These are phyloP conservation scores for Sporisorium reilianum DNA, from an alignment of 1,284 basidiomycete genomes.

Conservation along the genomic window DNA sequence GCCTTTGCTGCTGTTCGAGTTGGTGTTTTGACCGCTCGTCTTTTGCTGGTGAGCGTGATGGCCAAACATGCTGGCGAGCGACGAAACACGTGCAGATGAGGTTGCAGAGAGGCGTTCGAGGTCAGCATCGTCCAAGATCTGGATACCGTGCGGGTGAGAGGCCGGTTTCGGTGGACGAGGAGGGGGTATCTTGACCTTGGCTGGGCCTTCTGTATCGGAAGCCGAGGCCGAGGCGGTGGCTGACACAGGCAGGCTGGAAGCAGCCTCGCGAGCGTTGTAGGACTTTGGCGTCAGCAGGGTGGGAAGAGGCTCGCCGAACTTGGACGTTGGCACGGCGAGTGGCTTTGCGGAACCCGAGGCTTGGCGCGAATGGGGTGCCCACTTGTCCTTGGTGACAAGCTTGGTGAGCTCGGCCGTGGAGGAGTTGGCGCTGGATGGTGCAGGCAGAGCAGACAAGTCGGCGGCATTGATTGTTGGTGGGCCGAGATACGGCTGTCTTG, in stretches of 20 bases:
- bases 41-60: slow-evolving; percentile 16
- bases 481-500: slow-evolving; percentile 2
- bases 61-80: slow-evolving; percentile 38
- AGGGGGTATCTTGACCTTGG: slow-evolving; percentile 27
- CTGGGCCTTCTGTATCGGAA: slow-evolving; percentile 33
- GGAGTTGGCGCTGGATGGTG: slow-evolving; percentile 18
- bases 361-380: slow-evolving; percentile 10
- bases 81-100: slow-evolving; percentile 31
- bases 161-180: slow-evolving; percentile 40
- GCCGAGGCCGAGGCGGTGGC: slow-evolving; percentile 35
- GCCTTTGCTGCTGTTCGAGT: slow-evolving; percentile 1
- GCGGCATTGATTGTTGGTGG: slow-evolving; percentile 22
- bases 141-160: slow-evolving; percentile 22
- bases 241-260: slow-evolving; percentile 21
- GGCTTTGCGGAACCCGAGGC: slow-evolving; percentile 12
- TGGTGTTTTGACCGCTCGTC: background rate
- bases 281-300: slow-evolving; percentile 18
- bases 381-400: slow-evolving; percentile 16
- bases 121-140: slow-evolving; percentile 44
- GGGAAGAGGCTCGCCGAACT: slow-evolving; percentile 29
- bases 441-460: slow-evolving; percentile 20
- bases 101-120: slow-evolving; percentile 37
- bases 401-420: slow-evolving; percentile 25
- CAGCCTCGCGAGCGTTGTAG: slow-evolving; percentile 3
- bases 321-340: slow-evolving; percentile 13